Evolutionary conservation across 1,139 yeast genomes (phyloP).

Genomic region (Arxiozyma slooffiae): DNA sequence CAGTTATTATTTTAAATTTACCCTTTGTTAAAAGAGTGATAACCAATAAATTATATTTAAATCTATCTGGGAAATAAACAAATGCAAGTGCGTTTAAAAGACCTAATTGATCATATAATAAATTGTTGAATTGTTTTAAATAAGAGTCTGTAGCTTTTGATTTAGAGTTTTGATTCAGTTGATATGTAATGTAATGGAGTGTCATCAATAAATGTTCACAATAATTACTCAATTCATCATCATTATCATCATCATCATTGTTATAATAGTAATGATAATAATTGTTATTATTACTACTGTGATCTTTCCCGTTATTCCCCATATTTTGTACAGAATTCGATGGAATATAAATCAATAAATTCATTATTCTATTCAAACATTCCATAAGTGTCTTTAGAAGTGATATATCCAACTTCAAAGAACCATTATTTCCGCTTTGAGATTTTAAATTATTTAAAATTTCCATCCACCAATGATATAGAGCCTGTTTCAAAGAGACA

Average conservation of each 20-base stretch:
- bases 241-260: slow-evolving; percentile 3
- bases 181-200: slow-evolving; percentile 22
- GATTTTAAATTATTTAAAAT: slow-evolving; percentile 13
- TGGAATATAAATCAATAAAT: slow-evolving; percentile 17
- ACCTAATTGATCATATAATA: slow-evolving; percentile 25
- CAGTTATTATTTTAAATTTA: slow-evolving; percentile 3
- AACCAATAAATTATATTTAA: slow-evolving; percentile 18
- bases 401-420: background rate
- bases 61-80: slow-evolving; percentile 23
- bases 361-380: slow-evolving; percentile 23
- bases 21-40: slow-evolving; percentile 1
- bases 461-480: slow-evolving; percentile 30
- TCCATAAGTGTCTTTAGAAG: slow-evolving; percentile 24
- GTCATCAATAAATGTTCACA: slow-evolving; percentile 25
- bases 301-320: background rate
- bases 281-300: too few species aligned
- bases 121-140: slow-evolving; percentile 16
- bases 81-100: slow-evolving; percentile 27
- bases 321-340: background rate
- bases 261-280: too few species aligned
- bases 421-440: background rate
- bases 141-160: background rate
- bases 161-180: slow-evolving; percentile 9
- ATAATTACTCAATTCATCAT: slow-evolving; percentile 18
- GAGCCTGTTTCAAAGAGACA: slow-evolving; percentile 12